Conservation (phyloP, 306 rosid species). For the Dicorynia guianensis region DNA sequence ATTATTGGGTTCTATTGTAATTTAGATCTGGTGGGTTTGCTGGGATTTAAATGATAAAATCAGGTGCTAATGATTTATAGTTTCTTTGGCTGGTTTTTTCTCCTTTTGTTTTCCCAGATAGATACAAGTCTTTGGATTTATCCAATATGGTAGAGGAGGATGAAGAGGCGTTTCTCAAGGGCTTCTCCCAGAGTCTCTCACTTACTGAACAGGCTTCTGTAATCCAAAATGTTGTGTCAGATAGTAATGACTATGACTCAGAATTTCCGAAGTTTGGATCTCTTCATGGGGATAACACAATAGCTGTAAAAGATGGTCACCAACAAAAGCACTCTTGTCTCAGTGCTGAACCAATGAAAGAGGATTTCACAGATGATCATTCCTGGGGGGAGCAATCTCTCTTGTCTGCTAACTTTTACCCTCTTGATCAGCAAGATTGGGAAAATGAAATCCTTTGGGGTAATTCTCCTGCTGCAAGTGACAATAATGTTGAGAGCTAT, state of each 20-base stretch:
- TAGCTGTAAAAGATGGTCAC: conserved; percentile 45
- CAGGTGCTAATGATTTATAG: conserved; percentile 18
- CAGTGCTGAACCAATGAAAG: conserved; percentile 78
- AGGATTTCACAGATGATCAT: conserved; percentile 42
- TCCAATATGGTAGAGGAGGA: conserved; percentile 89
- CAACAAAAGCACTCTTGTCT: conserved; percentile 58
- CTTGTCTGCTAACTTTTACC: conserved; percentile 57
- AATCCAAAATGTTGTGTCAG: conserved; percentile 51
- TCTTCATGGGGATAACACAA: conserved; percentile 55
- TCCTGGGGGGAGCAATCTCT: conserved; percentile 51
- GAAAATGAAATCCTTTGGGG: conserved; percentile 90
- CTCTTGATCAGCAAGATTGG: conserved; percentile 94
- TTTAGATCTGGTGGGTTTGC: conserved; percentile 26
- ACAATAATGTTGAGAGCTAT: conserved; percentile 56
- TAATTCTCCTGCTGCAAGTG: conserved; percentile 68
- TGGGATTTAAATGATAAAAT: conserved; percentile 36
- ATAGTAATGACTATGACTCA: conserved; percentile 51
- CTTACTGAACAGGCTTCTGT: conserved; percentile 51
- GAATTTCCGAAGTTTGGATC: conserved; percentile 63
- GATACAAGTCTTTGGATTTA: conserved; percentile 58
- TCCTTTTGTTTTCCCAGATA: conserved; percentile 60
- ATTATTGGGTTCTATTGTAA: conserved; percentile 1
- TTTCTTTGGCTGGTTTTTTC: conserved; percentile 28
- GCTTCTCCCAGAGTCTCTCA: conserved; percentile 55
- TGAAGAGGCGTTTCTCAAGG: conserved; percentile 82